Evolutionary conservation across 2,329 filamentous ascomycete genomes (phyloP).

Genomic region (Biscogniauxia sp.): DNA sequence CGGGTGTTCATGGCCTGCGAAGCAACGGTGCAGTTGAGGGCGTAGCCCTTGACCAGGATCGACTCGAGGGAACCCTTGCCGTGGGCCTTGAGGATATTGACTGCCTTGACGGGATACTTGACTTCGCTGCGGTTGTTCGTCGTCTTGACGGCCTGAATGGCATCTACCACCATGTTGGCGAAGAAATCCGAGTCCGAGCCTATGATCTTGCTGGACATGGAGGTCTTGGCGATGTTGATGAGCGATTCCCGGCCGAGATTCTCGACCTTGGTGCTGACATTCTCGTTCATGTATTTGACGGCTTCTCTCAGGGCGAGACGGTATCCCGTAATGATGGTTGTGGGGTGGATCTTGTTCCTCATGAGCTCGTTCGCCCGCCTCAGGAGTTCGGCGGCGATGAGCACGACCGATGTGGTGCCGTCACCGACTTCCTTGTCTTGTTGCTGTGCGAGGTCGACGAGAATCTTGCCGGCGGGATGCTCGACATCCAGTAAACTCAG

Average conservation of each 20-base stretch:
- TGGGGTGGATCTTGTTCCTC: slow-evolving; percentile 99
- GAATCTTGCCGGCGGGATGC: slow-evolving; percentile 95
- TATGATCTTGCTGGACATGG: slow-evolving; percentile 99
- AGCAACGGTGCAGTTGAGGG: slow-evolving; percentile 96
- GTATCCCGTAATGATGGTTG: slow-evolving; percentile 98
- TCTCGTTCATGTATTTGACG: slow-evolving; percentile 98
- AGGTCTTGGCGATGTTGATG: slow-evolving; percentile 94
- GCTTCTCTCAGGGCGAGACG: slow-evolving; percentile 91
- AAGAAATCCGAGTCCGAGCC: slow-evolving; percentile 96
- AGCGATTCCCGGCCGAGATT: slow-evolving; percentile 86
- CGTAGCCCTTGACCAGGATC: slow-evolving; percentile 90
- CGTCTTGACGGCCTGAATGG: slow-evolving; percentile 90
- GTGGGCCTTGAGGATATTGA: slow-evolving; percentile 98
- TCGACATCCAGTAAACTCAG: slow-evolving; percentile 93
- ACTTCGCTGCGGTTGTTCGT: slow-evolving; percentile 85
- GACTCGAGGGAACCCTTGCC: slow-evolving; percentile 91
- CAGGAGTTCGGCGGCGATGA: slow-evolving; percentile 94
- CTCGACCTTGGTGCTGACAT: slow-evolving; percentile 94
- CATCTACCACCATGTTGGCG: slow-evolving; percentile 94
- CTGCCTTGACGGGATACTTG: slow-evolving; percentile 98
- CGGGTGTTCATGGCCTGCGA: slow-evolving; percentile 97
- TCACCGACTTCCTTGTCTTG: slow-evolving; percentile 99
- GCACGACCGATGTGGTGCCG: slow-evolving; percentile 94
- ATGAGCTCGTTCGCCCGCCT: slow-evolving; percentile 94
- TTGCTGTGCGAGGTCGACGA: slow-evolving; percentile 95